phyloP scores from a whole-genome alignment of 1,284 basidiomycete genomes.

The Cryptococcus sp. region DNA sequence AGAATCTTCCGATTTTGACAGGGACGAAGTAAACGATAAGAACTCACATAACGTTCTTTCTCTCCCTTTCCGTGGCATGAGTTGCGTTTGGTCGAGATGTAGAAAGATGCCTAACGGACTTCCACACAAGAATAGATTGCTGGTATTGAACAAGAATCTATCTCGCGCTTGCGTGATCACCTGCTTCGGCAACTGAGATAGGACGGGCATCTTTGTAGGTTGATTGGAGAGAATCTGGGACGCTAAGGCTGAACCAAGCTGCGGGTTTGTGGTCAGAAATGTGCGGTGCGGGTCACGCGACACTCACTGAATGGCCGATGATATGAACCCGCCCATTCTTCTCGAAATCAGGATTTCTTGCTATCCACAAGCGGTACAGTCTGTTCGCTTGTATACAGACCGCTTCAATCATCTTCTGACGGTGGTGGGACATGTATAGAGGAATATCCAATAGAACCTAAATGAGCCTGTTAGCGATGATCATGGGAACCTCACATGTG shows the following conservation, averaged over 20 bases:
- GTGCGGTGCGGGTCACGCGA: not conserved
- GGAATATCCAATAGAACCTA: constrained; percentile 58
- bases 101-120: constrained; percentile 61
- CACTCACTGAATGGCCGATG: constrained; percentile 52
- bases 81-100: constrained; percentile 59
- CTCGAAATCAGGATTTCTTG: constrained; percentile 59
- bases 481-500: no score
- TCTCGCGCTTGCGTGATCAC: constrained; percentile 42
- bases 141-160: constrained; percentile 57
- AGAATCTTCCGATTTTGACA: not conserved
- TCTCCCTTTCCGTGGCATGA: constrained; percentile 59
- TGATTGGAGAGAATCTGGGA: constrained; percentile 61
- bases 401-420: constrained; percentile 59
- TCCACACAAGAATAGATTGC: constrained; percentile 58
- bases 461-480: constrained; percentile 19
- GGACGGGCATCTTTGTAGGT: constrained; percentile 56
- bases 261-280: not conserved
- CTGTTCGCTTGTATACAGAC: constrained; percentile 55
- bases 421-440: constrained; percentile 57
- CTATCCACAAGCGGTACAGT: constrained; percentile 60
- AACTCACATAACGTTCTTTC: constrained; percentile 54
- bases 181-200: constrained; percentile 51
- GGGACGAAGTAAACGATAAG: not conserved
- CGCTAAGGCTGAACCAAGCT: constrained; percentile 59
- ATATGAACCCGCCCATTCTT: constrained; percentile 53